Base-by-base conservation (phyloP, 2,329 filamentous ascomycete species). In the Epicoccum nigrum region DNA sequence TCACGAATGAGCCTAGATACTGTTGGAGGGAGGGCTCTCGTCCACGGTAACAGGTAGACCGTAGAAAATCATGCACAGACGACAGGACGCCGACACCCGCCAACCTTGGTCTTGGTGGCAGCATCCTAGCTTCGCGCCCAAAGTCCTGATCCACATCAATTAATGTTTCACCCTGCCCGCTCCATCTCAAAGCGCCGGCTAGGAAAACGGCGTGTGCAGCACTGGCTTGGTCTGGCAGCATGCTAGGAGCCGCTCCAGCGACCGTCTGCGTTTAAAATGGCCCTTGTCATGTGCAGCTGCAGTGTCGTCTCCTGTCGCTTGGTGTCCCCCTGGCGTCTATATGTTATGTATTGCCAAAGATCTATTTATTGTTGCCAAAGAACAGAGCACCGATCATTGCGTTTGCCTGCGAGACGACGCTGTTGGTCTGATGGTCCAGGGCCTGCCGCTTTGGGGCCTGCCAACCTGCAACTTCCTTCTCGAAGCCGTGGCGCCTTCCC, bases 401-500 rank as follows among this genome's bases (percentile, higher is more conserved):
- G n/a, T n/a, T n/a, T n/a, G 38, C 28, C 23, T 25, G 25, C 9
- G 7, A 15, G 43, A 15, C 30, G 8, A 37, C 25, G 34, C 48
- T 30, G 28, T 31, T 34, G 28, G 32, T 39, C 16, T 30, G 28
- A 9, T 30, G 28, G 28, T 30, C 11, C 28, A 9, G 28, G 12
- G 6, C 19, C 43, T 56, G 39, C 45, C 43, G 41, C 19, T 40
- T 49, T 49, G 19, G 40, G 41, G 40, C 15, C 15, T 39, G 32
- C 37, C 33, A 45, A 34, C 19, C 45, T 27, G 32, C 46, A 41
- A 20, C 35, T 38, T 40, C 45, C 52, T 55, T 40, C 33, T 49
- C 25, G 44, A 40, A 40, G 44, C 38, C 39, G 11, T 49, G 45
- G 49, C 54, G 40, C 54, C 37, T 54, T 50, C 55, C 51, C 51